A percentile compares a stretch with the other conserved stretches of the same genome.
phyloP scores from a whole-genome alignment of 2,329 filamentous ascomycete species.

The Epichloe coenophiala region DNA sequence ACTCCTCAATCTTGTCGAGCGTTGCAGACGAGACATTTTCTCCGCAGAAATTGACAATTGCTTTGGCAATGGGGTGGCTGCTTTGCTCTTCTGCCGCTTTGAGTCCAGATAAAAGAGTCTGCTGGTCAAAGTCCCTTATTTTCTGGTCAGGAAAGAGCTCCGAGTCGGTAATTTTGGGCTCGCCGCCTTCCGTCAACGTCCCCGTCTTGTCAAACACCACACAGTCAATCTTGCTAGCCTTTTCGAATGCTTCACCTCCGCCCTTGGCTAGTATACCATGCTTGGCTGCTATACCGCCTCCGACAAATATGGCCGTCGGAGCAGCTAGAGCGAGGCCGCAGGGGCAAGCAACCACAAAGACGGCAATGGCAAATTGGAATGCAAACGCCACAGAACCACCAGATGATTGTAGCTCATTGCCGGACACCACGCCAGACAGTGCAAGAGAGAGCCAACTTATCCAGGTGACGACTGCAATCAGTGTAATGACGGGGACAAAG shows the following conservation, averaged over 20 bases:
- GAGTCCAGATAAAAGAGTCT: constrained; percentile 36
- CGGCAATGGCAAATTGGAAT: constrained; percentile 70
- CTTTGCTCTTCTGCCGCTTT: constrained; percentile 56
- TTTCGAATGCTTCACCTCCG: constrained; percentile 75
- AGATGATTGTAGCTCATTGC: constrained; percentile 38
- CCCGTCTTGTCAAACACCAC: constrained; percentile 86
- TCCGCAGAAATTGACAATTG: constrained; percentile 50
- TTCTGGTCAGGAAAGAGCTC: constrained; percentile 23
- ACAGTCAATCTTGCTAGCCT: constrained; percentile 63
- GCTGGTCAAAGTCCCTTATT: constrained; percentile 11
- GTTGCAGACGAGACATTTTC: constrained; percentile 17
- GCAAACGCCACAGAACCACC: constrained; percentile 63
- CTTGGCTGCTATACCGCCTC: constrained; percentile 65
- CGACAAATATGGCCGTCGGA: constrained; percentile 74
- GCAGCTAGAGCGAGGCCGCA: constrained; percentile 77
- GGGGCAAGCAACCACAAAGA: constrained; percentile 78
- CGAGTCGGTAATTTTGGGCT: constrained; percentile 52
- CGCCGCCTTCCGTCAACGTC: constrained; percentile 61
- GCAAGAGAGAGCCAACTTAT: constrained; percentile 56
- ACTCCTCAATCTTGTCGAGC: constrained; percentile 42
- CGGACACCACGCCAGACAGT: constrained; percentile 40
- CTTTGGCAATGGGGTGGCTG: constrained; percentile 61
- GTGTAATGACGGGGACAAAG: constrained; percentile 60
- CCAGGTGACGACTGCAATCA: constrained; percentile 60
- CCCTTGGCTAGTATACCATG: constrained; percentile 73